A percentile compares a stretch with the other conserved stretches of the same genome.
These are phyloP conservation scores for Myxozyma lipomycoides DNA, from an alignment of 805 yeast genomes.

Conservation along the genomic window DNA sequence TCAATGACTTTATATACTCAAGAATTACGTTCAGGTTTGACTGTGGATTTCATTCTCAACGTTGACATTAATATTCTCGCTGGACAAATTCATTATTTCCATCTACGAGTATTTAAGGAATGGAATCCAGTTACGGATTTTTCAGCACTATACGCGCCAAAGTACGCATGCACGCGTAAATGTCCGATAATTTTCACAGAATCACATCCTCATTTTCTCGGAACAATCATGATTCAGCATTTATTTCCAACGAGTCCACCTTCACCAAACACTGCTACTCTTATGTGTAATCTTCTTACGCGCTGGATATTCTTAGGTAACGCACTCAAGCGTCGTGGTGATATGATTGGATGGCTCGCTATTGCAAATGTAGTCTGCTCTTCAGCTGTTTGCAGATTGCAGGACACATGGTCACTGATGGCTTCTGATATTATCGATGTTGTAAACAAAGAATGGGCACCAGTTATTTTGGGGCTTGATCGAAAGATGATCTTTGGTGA, in stretches of 20 bases:
- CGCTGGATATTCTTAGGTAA: constrained; percentile 87
- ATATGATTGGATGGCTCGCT: constrained; percentile 92
- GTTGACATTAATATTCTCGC: constrained; percentile 55
- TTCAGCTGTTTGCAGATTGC: constrained; percentile 70
- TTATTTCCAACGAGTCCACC: constrained; percentile 47
- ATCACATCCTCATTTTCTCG: constrained; percentile 69
- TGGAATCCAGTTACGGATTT: constrained; percentile 84
- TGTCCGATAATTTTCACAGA: constrained; percentile 80
- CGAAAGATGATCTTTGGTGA: constrained; percentile 62
- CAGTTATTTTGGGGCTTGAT: constrained; percentile 83
- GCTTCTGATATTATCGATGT: constrained; percentile 55
- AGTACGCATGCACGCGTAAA: constrained; percentile 43
- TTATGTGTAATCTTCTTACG: constrained; percentile 60
- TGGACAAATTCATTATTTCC: constrained; percentile 60
- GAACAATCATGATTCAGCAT: constrained; percentile 65
- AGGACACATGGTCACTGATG: constrained; percentile 70
- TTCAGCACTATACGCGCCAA: constrained; percentile 60
- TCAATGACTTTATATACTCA: not conserved
- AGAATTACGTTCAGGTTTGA: constrained; percentile 5
- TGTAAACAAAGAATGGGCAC: constrained; percentile 83
- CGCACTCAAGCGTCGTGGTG: constrained; percentile 71
- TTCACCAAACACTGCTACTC: constrained; percentile 35
- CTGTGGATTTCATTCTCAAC: constrained; percentile 51
- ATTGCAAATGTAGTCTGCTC: constrained; percentile 80
- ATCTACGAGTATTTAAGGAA: constrained; percentile 54